Evolutionary conservation across 192 early-diverging fungal genomes (phyloP).

Genomic region (Umbelopsis vinacea): DNA sequence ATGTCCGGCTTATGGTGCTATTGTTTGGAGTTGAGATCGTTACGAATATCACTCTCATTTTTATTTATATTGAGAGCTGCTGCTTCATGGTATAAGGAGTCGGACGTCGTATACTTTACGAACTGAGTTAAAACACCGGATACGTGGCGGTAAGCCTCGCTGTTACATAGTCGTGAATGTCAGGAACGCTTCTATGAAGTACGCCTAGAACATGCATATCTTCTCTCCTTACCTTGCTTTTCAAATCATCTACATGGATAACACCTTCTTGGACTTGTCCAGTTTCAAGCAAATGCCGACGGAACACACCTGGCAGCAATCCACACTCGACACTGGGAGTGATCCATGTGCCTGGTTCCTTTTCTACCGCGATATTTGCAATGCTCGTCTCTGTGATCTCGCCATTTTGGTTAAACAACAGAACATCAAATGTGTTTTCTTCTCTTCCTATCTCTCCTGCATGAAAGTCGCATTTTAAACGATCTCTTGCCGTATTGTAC

Average conservation of each 20-base stretch:
- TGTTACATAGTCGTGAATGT: neutral
- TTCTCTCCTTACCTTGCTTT: neutral
- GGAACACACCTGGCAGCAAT: constrained; percentile 51
- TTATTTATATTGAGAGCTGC: neutral
- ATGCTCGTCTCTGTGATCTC: constrained; percentile 61
- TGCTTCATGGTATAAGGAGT: neutral
- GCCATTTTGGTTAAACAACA: constrained; percentile 52
- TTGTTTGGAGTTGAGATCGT: neutral
- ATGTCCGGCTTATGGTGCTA: neutral
- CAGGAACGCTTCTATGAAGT: too few relatives aligned
- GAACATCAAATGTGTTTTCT: constrained; percentile 50
- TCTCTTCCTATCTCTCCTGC: constrained; percentile 16
- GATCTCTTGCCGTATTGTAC: constrained; percentile 49
- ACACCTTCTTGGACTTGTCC: constrained; percentile 41
- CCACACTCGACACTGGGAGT: constrained; percentile 51
- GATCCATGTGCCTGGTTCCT: constrained; percentile 44
- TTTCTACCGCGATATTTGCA: constrained; percentile 57
- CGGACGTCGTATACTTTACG: constrained; percentile 6
- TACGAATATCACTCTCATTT: neutral
- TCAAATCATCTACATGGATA: constrained; percentile 50
- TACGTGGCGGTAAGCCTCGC: neutral
- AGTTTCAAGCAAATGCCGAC: constrained; percentile 44
- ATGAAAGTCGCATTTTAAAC: constrained; percentile 39
- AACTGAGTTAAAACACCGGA: constrained; percentile 1
- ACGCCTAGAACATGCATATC: too few relatives aligned